A percentile compares a stretch with the other conserved stretches of the same genome.
Evolutionary conservation across 192 early-diverging fungal species (phyloP).

Genomic region (Chytriomyces confervae): DNA sequence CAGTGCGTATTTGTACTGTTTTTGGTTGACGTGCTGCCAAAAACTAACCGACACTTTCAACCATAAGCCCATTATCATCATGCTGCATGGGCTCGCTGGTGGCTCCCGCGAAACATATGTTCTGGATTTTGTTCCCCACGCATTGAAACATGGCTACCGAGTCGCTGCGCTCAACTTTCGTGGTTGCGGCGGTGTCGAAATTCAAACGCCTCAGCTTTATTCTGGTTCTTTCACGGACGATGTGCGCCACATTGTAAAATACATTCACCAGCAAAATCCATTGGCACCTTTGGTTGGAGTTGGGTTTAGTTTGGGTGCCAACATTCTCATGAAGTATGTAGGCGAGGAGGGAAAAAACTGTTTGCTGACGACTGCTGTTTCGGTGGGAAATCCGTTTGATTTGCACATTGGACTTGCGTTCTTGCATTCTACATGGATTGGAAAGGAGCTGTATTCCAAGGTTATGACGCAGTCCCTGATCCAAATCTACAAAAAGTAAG

Average conservation of each 20-base stretch:
- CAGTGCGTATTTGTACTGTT: conserved; percentile 12
- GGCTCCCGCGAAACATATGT: conserved; percentile 92
- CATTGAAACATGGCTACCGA: conserved; percentile 56
- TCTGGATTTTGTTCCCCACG: conserved; percentile 63
- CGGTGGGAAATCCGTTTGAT: conserved; percentile 89
- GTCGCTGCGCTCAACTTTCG: conserved; percentile 88
- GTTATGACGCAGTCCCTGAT: conserved; percentile 65
- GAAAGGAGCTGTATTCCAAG: conserved; percentile 62
- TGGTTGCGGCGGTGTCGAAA: conserved; percentile 82
- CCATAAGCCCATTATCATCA: conserved; percentile 72
- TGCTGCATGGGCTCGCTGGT: conserved; percentile 91
- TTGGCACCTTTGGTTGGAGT: conserved; percentile 74
- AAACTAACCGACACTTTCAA: background rate
- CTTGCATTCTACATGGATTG: conserved; percentile 61
- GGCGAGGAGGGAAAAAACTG: conserved; percentile 82
- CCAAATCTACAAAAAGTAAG: conserved; percentile 49
- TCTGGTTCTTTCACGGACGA: conserved; percentile 85
- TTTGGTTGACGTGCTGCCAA: conserved; percentile 34
- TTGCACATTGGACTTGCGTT: conserved; percentile 59
- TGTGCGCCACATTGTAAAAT: conserved; percentile 61
- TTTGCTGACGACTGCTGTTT: conserved; percentile 75
- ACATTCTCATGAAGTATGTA: conserved; percentile 88
- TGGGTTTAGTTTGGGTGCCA: conserved; percentile 92
- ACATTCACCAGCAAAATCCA: conserved; percentile 63
- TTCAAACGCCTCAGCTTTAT: conserved; percentile 82